phyloP scores from a whole-genome alignment of 2,329 filamentous ascomycete genomes.

The Xylaria sp. region DNA sequence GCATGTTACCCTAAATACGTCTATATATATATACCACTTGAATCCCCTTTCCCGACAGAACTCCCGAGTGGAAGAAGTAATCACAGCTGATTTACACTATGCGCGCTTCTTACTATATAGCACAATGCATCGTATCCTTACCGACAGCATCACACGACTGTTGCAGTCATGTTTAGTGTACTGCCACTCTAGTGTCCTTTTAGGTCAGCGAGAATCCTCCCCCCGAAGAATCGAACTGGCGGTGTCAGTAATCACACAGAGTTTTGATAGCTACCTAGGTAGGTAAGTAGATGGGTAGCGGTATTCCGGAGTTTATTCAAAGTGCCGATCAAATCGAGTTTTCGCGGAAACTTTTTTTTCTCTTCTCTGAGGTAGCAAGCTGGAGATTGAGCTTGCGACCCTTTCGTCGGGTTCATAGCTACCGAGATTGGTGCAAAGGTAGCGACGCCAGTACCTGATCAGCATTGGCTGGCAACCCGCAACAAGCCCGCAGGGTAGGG shows the following conservation, averaged over 20 bases:
- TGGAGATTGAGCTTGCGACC: constrained; percentile 6
- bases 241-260: neutral
- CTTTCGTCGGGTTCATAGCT: constrained; percentile 18
- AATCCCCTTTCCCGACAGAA: neutral
- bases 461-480: constrained; percentile 11
- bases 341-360: neutral
- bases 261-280: neutral
- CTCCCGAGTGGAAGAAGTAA: neutral
- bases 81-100: neutral
- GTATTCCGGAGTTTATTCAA: neutral
- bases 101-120: neutral
- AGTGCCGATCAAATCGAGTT: constrained; percentile 1
- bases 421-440: constrained; percentile 14
- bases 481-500: constrained; percentile 10
- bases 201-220: neutral
- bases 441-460: constrained; percentile 18
- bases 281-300: neutral
- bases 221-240: neutral
- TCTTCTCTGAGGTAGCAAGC: neutral
- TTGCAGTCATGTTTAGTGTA: neutral
- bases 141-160: neutral
- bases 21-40: neutral
- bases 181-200: neutral
- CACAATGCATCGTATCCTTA: neutral
- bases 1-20: neutral